phyloP scores from a whole-genome alignment of 352 stramenopile genomes.

The Pythium guiyangense region DNA sequence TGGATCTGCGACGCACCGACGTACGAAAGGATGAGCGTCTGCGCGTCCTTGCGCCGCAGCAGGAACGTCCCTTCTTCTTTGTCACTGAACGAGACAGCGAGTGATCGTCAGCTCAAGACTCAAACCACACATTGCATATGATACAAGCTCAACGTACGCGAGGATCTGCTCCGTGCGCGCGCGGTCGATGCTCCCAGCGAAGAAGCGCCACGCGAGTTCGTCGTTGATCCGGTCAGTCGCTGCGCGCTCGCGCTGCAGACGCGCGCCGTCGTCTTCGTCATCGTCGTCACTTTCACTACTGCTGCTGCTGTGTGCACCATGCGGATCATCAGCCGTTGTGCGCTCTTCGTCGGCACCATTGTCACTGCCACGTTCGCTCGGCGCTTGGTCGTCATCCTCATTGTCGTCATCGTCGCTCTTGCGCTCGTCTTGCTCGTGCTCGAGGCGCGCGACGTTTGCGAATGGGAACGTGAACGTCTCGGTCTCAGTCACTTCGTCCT shows the following conservation, averaged over 20 bases:
- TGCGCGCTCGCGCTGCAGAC: slow-evolving; percentile 26
- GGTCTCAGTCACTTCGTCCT: slow-evolving; percentile 44
- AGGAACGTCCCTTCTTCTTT: slow-evolving; percentile 76
- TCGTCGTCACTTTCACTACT: slow-evolving; percentile 12
- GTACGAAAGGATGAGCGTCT: slow-evolving; percentile 83
- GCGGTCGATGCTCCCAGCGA: slow-evolving; percentile 74
- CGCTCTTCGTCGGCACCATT: slow-evolving; percentile 1
- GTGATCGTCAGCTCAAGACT: not conserved
- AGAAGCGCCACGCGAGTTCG: slow-evolving; percentile 71
- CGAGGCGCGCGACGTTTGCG: slow-evolving; percentile 22
- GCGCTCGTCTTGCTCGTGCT: slow-evolving; percentile 1
- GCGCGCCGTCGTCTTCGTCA: slow-evolving; percentile 31
- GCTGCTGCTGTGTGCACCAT: not conserved
- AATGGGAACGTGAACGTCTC: slow-evolving; percentile 53
- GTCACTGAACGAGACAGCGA: slow-evolving; percentile 10
- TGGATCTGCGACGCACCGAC: slow-evolving; percentile 58
- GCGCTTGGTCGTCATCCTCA: slow-evolving; percentile 6
- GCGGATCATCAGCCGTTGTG: not conserved
- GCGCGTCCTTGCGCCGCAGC: slow-evolving; percentile 73
- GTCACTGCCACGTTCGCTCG: not conserved
- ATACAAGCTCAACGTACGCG: slow-evolving; percentile 24
- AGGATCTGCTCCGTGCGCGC: slow-evolving; percentile 59
- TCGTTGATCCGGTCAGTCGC: slow-evolving; percentile 46
- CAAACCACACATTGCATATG: not conserved
- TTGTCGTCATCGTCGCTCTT: slow-evolving; percentile 1